Evolutionary conservation across 495 filamentous ascomycete genomes (phyloP), one percentile per base, ranked within the genome.

Genomic region (Viridothelium virens): DNA sequence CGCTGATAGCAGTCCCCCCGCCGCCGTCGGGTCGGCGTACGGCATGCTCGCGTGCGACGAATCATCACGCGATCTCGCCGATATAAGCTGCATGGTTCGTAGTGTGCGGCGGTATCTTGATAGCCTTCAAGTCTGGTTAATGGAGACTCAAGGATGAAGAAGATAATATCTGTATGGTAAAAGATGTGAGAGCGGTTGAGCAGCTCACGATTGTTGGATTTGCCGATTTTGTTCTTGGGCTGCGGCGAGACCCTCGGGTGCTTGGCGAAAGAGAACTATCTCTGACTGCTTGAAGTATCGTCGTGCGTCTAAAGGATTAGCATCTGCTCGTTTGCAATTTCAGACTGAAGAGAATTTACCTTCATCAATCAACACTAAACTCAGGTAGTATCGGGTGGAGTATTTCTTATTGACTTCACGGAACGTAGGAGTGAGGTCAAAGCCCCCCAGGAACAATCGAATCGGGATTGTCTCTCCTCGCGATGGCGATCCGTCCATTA

Each of bases 381-480:
- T 96, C 63, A 99, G 84, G 78, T 99, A 97, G 79, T 99, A 99
- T 69, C 94, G 83, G 65, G 95, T 97, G 39, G 93, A 97, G 77
- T 94, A 99, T 79, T 97, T 97, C 85, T 97, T 99, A 86, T 99
- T 99, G 67, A 99, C 94, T 77, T 99, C 95, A 48, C 95, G 90
- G 85, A 99, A 99, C 25, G 94, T 99, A 9, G 94, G 94, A 1
- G 94, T 97, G 67, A 99, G 80, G 75, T 99, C 94, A 74, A 99
- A 99, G 14, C 94, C 94, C 65, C 94, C 94, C 44, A 99, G 87
- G 84, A 99, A 99, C 36, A 99, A 82, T 71, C 94, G 85, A 76
- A 99, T 99, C 37, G 94, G 94, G 67, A 99, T 99, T 10, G 94
- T 97, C 82, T 99, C 94, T 69, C 88, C 72, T 63, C 72, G 38